Evolutionary conservation across 2,329 filamentous ascomycete species (phyloP).

Genomic region (Phyllosticta citribraziliensis): DNA sequence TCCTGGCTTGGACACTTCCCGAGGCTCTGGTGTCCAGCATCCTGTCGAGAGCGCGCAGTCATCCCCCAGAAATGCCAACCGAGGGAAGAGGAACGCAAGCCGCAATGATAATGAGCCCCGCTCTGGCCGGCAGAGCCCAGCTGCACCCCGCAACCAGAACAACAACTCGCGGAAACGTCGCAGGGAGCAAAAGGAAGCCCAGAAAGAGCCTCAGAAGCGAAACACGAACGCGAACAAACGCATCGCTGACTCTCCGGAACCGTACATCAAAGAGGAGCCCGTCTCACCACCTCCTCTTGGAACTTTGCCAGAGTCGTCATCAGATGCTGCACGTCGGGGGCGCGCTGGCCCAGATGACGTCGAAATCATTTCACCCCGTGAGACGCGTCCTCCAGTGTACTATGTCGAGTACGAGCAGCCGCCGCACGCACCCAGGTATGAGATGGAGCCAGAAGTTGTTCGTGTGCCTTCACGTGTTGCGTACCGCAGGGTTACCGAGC

Average conservation of each 20-base stretch:
- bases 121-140: conserved; percentile 36
- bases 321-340: conserved; percentile 30
- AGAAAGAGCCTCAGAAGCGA: conserved; percentile 28
- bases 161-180: conserved; percentile 43
- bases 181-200: conserved; percentile 31
- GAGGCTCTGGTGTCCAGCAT: conserved; percentile 33
- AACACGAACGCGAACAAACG: conserved; percentile 17
- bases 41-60: conserved; percentile 6
- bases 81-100: conserved; percentile 7
- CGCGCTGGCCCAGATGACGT: conserved; percentile 27
- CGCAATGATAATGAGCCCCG: conserved; percentile 13
- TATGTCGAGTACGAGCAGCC: conserved; percentile 28
- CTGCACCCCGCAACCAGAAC: conserved; percentile 30
- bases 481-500: conserved; percentile 27
- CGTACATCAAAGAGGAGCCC: conserved; percentile 54
- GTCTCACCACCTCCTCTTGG: conserved; percentile 50
- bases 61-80: conserved; percentile 9
- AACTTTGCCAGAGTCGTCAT: conserved; percentile 24
- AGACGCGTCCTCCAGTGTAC: conserved; percentile 37
- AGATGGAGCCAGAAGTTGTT: conserved; percentile 25
- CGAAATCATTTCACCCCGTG: conserved; percentile 30
- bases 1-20: conserved; percentile 38
- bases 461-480: conserved; percentile 28
- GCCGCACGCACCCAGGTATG: conserved; percentile 19
- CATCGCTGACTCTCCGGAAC: conserved; percentile 24